These are phyloP conservation scores for Kluyveromyces nonfermentans DNA, from an alignment of 805 yeast genomes.

Conservation along the genomic window DNA sequence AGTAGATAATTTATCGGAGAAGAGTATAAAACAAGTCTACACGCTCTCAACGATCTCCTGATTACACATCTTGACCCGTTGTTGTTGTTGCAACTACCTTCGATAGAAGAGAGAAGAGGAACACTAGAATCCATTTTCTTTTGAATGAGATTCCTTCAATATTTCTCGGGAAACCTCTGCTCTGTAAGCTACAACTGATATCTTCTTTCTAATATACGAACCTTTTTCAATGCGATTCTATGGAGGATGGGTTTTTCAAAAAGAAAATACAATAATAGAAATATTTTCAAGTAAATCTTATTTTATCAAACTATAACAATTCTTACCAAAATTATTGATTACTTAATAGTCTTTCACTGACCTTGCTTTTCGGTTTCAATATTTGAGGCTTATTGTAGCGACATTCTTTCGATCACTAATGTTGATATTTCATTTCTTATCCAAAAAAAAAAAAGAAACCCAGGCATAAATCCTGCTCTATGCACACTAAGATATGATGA, in stretches of 20 bases:
- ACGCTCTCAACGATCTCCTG: constrained; percentile 18
- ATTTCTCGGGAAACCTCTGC: not conserved
- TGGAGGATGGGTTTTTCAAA: not conserved
- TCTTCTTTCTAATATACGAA: no score
- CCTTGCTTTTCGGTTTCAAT: no score
- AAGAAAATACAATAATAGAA: not conserved
- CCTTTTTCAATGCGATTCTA: not conserved
- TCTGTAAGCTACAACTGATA: not conserved
- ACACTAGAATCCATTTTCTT: constrained; percentile 14
- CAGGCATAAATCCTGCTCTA: no score
- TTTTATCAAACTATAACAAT: no score
- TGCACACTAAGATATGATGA: not conserved
- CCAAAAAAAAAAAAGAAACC: not conserved
- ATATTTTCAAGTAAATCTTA: not conserved
- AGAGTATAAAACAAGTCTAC: constrained; percentile 33
- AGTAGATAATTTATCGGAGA: constrained; percentile 71
- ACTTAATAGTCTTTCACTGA: no score
- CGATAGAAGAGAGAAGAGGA: constrained; percentile 13
- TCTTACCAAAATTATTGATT: no score
- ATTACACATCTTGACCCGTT: constrained; percentile 5
- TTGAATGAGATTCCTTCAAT: not conserved
- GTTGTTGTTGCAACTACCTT: constrained; percentile 4
- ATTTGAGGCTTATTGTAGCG: not conserved
- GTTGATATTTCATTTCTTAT: not conserved
- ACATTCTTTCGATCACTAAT: no score